These are phyloP conservation scores for Penicillium sp. DNA, from an alignment of 2,329 filamentous ascomycete species.

Conservation along the genomic window DNA sequence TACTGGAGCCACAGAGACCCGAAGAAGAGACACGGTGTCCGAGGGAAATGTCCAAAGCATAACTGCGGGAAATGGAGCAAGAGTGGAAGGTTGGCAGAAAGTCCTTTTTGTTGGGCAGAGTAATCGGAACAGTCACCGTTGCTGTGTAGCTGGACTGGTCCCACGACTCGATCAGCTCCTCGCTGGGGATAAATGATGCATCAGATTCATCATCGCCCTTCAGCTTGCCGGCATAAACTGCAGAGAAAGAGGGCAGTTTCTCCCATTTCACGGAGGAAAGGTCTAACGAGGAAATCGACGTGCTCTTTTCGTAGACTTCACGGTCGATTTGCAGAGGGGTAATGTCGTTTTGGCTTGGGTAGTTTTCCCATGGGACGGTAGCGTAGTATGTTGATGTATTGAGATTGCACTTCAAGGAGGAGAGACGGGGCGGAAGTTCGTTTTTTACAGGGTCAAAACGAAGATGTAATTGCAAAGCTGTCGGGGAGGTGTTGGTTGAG, in stretches of 20 bases:
- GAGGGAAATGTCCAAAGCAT: conserved; percentile 5
- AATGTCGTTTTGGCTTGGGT: conserved; percentile 1
- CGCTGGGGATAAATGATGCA: neutral
- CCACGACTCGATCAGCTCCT: neutral
- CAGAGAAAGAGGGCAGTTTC: conserved; percentile 4
- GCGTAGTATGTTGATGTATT: conserved; percentile 6
- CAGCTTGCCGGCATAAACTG: neutral
- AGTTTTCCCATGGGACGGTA: conserved; percentile 8
- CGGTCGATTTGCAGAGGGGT: neutral
- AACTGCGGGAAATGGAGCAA: conserved; percentile 8
- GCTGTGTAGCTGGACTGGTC: neutral
- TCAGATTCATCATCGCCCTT: conserved; percentile 1
- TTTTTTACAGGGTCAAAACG: conserved; percentile 4
- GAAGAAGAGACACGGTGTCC: neutral
- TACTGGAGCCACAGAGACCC: neutral
- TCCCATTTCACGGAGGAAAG: conserved; percentile 4
- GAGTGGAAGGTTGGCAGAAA: conserved; percentile 9
- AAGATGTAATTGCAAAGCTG: conserved; percentile 5
- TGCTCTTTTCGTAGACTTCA: conserved; percentile 2
- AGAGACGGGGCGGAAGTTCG: conserved; percentile 4
- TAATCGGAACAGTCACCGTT: conserved; percentile 2
- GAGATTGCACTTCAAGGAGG: conserved; percentile 1
- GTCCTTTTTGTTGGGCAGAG: neutral
- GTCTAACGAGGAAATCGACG: neutral
- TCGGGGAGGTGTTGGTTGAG: neutral